Evolutionary conservation across 2,329 filamentous ascomycete genomes (phyloP), one percentile per base, ranked within the genome.

Genomic region (Alternaria atra): DNA sequence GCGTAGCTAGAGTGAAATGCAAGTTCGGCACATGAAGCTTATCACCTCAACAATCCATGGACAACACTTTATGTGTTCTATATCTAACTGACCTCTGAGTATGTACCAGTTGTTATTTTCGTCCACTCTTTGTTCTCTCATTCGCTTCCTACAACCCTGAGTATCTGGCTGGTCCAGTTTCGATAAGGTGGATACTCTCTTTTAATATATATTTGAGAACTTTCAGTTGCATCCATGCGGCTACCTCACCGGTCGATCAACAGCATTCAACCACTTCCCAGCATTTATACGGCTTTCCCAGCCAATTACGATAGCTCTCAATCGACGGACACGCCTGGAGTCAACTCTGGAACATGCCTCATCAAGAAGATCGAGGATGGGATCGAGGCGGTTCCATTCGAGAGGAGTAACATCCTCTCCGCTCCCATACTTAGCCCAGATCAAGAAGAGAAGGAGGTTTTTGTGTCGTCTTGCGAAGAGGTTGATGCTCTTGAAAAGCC

Each of bases 311-410:
- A 62, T 5, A 48, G 37, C 34, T 59, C 35, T 8, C 60, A 43
- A 17, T 63, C 54, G 35, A 51, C 50, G 8, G 58, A 40, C 25
- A 65, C 30, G 17, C 60, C 57, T 35, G 62, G 42, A 44, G 59
- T 66, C 20, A 44, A 64, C 6, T 69, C 64, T 5, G 55, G 58
- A 9, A 61, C 62, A 60, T 58, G 66, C 40, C 43, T 59, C 2
- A 56, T 64, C 17, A 53, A 62, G 30, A 46, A 64, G 20, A 63
- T 75, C 10, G 69, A 69, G 29, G 68, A 73, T 61, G 74, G 73
- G n/a, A 69, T 75, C 20, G 73, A 77, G 50, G 61, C 74, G 0
- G 72, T 76, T 7, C 74, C 74, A 0, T 57, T 77, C 30, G 74
- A 76, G 50, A 61, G 68, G 27, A 64, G 64, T 25, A 70, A 72